Percentiles rank a stretch among this genome's conserved stretches.
Conservation (phyloP, 495 filamentous ascomycete species). For the Daldinia loculata region DNA sequence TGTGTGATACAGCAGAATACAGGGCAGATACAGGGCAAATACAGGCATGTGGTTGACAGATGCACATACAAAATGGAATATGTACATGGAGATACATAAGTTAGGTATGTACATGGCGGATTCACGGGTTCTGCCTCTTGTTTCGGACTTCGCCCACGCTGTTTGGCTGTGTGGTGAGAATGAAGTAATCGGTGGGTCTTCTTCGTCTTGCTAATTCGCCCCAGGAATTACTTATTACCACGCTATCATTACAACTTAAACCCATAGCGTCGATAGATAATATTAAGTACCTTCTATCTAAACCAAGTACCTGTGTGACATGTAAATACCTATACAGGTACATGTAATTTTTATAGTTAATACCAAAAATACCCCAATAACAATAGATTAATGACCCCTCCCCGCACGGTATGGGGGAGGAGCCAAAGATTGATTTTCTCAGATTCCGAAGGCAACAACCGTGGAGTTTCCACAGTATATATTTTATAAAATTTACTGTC, state of each 20-base stretch:
- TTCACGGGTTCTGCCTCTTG: constrained; percentile 38
- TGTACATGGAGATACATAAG: constrained; percentile 7
- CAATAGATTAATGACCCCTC: constrained; percentile 12
- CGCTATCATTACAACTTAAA: neutral
- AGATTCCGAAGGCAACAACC: constrained; percentile 2
- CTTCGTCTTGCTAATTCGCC: constrained; percentile 32
- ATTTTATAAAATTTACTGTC: constrained; percentile 2
- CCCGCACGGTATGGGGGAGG: constrained; percentile 16
- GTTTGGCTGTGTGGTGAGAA: constrained; percentile 37
- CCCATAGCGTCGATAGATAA: constrained; percentile 3
- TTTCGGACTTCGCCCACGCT: constrained; percentile 39
- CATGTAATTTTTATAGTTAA: neutral
- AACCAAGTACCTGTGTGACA: neutral
- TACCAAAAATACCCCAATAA: constrained; percentile 20
- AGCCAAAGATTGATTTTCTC: neutral
- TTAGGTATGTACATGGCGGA: constrained; percentile 14
- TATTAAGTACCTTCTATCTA: neutral
- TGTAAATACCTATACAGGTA: too few species aligned
- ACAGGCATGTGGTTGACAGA: too few species aligned
- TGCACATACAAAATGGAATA: constrained; percentile 1
- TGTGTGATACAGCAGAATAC: constrained; percentile 30
- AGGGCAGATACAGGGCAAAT: too few species aligned
- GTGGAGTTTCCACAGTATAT: constrained; percentile 11
- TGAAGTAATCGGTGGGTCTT: constrained; percentile 44
- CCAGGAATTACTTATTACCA: constrained; percentile 30